Evolutionary conservation across 2,329 filamentous ascomycete genomes (phyloP), one percentile per base, ranked within the genome.

Genomic region (Monosporascus sp.): DNA sequence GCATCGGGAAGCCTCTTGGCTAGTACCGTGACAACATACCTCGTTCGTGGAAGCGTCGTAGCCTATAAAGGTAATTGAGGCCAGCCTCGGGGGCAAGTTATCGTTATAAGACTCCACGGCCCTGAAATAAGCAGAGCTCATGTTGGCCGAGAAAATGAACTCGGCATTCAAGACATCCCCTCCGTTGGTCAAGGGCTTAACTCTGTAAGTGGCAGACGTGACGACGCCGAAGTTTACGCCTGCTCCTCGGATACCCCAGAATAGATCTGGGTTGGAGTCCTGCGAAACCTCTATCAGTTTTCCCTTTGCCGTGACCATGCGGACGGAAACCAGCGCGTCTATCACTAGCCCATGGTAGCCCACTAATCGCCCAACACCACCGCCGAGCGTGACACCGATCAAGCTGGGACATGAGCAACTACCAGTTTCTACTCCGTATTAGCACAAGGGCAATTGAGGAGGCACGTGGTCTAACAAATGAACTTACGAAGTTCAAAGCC

Each of bases 241-340:
- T 7, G 63, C 63, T 7, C 64, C 64, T 14, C 56, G 56, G n/a
- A 65, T 52, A 4, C 52, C 63, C 60, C 61, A 65, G 57, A 61
- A 65, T 22, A 65, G 53, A 27, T 64, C 60, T 5, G 57, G 57
- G 22, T 62, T 57, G 7, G 25, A 44, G 3, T 7, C 49, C n/a
- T 52, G 24, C 5, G 57, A 55, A 1, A 56, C 59, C 3, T 45
- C 48, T 3, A 64, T 50, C 1, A 62, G 8, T 6, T 57, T 54
- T 0, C 65, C 66, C 8, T 57, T 50, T 3, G 64, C 59, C 3
- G 55, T 64, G 1, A 66, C 58, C n/a, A 69, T 50, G 8, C 59
- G 51, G 2, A 57, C 55, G 1, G 63, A 66, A 7, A 66, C 9
- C 3, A 70, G 51, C 5, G 63, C 62, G 51, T 68, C 67, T 11